These are phyloP conservation scores for Diaporthe batatas DNA, from an alignment of 2,329 filamentous ascomycete genomes.

Conservation along the genomic window DNA sequence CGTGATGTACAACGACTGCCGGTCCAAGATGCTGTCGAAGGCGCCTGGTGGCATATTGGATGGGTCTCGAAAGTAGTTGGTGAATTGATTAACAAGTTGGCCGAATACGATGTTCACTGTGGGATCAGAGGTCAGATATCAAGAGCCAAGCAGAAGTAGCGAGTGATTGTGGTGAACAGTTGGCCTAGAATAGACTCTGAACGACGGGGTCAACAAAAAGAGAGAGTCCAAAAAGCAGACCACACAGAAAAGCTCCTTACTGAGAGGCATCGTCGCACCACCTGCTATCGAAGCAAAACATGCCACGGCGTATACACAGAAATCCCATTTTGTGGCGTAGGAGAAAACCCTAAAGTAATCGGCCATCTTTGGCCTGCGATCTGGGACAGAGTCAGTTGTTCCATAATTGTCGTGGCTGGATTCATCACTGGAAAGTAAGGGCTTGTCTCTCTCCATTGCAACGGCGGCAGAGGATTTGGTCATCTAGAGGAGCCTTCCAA, in stretches of 20 bases:
- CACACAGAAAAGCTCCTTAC: not conserved
- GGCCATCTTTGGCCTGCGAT: constrained; percentile 11
- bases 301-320: constrained; percentile 60
- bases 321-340: constrained; percentile 67
- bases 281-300: constrained; percentile 64
- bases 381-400: not conserved
- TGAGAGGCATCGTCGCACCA: constrained; percentile 68
- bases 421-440: not conserved
- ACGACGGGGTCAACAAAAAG: not conserved
- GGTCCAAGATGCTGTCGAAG: constrained; percentile 9
- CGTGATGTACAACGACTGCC: constrained; percentile 10
- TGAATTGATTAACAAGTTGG: constrained; percentile 62
- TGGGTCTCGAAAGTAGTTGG: constrained; percentile 46
- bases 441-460: not conserved
- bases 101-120: constrained; percentile 69
- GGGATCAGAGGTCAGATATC: not conserved
- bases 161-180: not conserved
- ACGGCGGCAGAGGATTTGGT: not conserved
- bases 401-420: not conserved
- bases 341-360: constrained; percentile 65
- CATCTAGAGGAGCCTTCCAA: not conserved
- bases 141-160: not conserved
- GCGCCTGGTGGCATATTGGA: not conserved
- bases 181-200: not conserved
- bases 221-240: not conserved